A percentile compares a stretch with the other conserved stretches of the same genome.
Conservation (phyloP, 2,329 filamentous ascomycete species). For the Botrytis aclada region DNA sequence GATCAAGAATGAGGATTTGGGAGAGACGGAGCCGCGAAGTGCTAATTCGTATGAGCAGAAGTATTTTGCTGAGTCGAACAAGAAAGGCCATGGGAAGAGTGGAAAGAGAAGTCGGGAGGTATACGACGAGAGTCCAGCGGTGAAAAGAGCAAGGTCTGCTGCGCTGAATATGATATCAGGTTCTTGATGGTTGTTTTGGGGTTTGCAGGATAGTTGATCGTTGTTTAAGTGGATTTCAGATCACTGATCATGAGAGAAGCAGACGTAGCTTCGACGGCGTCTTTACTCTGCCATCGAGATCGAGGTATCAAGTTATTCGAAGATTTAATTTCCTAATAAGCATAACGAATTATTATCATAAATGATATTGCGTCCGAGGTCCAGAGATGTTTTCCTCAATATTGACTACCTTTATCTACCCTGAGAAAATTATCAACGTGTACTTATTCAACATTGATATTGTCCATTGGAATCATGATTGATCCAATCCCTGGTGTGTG, state of each 20-base stretch:
- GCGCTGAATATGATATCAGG: slow-evolving; percentile 1
- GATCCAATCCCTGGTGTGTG: not conserved
- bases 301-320: not conserved
- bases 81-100: not conserved
- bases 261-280: not conserved
- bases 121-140: not conserved
- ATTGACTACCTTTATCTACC: not conserved
- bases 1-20: not conserved
- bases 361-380: not conserved
- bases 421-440: not conserved
- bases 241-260: not conserved
- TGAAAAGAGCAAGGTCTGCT: not conserved
- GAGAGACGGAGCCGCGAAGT: not conserved
- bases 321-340: not conserved
- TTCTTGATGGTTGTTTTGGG: not conserved
- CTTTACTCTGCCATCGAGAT: not conserved
- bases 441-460: not conserved
- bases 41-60: not conserved
- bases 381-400: not conserved
- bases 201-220: not conserved
- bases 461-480: not conserved
- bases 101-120: not conserved
- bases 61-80: not conserved
- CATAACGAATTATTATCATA: not conserved
- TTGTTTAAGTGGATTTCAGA: not conserved